These are phyloP conservation scores for Oryza australiensis DNA, from an alignment of 176 grass and related monocot species.

Conservation along the genomic window DNA sequence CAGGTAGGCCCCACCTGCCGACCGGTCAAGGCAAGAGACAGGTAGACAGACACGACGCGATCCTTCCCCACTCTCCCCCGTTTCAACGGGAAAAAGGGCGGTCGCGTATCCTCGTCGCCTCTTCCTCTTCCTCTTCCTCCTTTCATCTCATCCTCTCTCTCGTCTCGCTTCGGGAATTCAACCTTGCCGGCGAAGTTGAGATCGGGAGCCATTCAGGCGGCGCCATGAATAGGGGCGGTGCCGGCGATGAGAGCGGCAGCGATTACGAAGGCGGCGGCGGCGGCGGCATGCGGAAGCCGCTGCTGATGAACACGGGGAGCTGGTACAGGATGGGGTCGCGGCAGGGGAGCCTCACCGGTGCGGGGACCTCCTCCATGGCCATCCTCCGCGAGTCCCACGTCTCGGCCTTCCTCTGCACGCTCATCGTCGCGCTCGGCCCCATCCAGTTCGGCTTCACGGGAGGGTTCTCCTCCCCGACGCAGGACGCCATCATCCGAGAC, in stretches of 20 bases:
- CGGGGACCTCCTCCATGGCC: conserved; percentile 60
- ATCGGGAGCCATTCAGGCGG: not conserved
- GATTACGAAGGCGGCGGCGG: conserved; percentile 57
- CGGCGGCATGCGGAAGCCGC: conserved; percentile 53
- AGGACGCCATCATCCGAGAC: conserved; percentile 73
- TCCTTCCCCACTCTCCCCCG: not conserved
- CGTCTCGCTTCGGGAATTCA: not conserved
- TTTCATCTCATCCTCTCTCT: not conserved
- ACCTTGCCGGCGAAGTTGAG: not conserved
- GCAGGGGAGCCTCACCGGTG: conserved; percentile 62
- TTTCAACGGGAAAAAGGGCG: not conserved
- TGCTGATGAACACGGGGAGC: conserved; percentile 86
- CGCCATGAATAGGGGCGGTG: conserved; percentile 28
- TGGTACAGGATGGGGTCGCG: conserved; percentile 91
- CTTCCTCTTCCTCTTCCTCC: not conserved
- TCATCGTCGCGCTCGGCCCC: conserved; percentile 88
- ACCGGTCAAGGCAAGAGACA: not conserved
- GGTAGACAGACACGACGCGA: not conserved
- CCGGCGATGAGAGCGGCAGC: conserved; percentile 62
- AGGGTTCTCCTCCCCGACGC: conserved; percentile 84
- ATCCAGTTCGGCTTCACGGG: conserved; percentile 98
- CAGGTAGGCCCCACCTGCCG: not conserved
- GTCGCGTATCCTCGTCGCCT: not conserved
- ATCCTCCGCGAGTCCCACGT: conserved; percentile 67
- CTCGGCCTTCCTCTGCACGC: conserved; percentile 92